Evolutionary conservation across 2,329 filamentous ascomycete genomes (phyloP), one percentile per base, ranked within the genome.

Genomic region (Colletotrichum lentis): DNA sequence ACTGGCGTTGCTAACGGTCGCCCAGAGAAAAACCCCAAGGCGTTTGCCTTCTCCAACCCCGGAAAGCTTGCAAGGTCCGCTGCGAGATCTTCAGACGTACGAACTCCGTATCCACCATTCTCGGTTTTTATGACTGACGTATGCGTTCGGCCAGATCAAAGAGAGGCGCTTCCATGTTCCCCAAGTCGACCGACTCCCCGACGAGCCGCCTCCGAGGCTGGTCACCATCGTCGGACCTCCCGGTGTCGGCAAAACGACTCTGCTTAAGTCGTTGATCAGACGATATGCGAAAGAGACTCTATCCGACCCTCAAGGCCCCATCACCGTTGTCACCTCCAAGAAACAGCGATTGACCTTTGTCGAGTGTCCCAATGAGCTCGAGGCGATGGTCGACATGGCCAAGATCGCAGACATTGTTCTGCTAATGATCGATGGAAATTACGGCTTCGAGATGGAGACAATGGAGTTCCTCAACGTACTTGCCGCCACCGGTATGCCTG

Each of bases 381-480:
- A 96, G 70, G 91, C 92, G 72, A 97, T 98, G 93, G 94, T 99
- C 71, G 96, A 99, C 79, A 87, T 97, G 64, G 93, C 96, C 68
- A 99, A 99, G 80, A 92, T 99, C 50, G 96, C 96, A 20, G 96
- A 99, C 78, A 97, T 99, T 74, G 93, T 98, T 6, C 85, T 99
- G 57, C 86, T 99, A 64, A 96, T 99, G 92, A 99, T 99, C 73
- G 96, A 99, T 77, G 96, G 96, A 64, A 98, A 98, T 80, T 99
- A 92, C 75, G 96, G 96, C 16, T 99, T 99, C 76, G 96, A 99
- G 81, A 99, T 99, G 96, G 96, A 99, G 85, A 99, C 96, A 0
- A 99, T 99, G 96, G 96, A 99, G 80, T 99, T 99, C 70, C 83
- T 99, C 76, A 98, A 97, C 74, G 90, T 97, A 20, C 84, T 99